These are phyloP conservation scores for Amphicarpaea edgeworthii DNA, from an alignment of 306 rosid species.

Conservation along the genomic window DNA sequence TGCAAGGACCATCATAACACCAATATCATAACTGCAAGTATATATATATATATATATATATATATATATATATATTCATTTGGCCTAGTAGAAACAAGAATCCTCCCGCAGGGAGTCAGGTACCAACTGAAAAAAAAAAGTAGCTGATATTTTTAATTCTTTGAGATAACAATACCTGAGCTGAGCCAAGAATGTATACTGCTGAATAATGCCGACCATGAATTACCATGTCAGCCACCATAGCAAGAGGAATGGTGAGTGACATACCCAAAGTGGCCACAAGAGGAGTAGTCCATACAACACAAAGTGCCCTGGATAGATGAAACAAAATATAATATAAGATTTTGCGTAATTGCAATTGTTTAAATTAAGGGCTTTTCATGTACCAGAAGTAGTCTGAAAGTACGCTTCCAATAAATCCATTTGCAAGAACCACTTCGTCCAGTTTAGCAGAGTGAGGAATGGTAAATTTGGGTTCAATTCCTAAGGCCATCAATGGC, in stretches of 20 bases:
- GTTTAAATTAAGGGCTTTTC: slow-evolving; percentile 17
- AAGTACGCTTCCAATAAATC: slow-evolving; percentile 85
- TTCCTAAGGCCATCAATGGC: slow-evolving; percentile 89
- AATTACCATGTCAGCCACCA: slow-evolving; percentile 93
- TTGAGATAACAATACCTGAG: slow-evolving; percentile 62
- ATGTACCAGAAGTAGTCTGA: slow-evolving; percentile 90
- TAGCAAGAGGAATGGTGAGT: slow-evolving; percentile 92
- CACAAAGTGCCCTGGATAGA: slow-evolving; percentile 80
- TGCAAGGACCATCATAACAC: neutral
- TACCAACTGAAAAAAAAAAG: slow-evolving; percentile 17
- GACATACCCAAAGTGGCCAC: slow-evolving; percentile 98
- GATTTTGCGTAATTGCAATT: slow-evolving; percentile 23
- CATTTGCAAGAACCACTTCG: slow-evolving; percentile 88
- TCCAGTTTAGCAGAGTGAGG: slow-evolving; percentile 85
- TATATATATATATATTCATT: no score
- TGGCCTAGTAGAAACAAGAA: slow-evolving; percentile 1
- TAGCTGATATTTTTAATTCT: slow-evolving; percentile 2
- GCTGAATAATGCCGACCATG: slow-evolving; percentile 94
- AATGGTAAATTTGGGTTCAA: slow-evolving; percentile 85
- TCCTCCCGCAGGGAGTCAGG: neutral
- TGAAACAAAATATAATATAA: slow-evolving; percentile 35
- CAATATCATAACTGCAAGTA: no score
- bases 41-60: no score
- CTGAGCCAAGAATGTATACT: slow-evolving; percentile 82
- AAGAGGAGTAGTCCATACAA: slow-evolving; percentile 93